These are phyloP conservation scores for Clonostachys rosea DNA, from an alignment of 2,329 filamentous ascomycete genomes.

Conservation along the genomic window DNA sequence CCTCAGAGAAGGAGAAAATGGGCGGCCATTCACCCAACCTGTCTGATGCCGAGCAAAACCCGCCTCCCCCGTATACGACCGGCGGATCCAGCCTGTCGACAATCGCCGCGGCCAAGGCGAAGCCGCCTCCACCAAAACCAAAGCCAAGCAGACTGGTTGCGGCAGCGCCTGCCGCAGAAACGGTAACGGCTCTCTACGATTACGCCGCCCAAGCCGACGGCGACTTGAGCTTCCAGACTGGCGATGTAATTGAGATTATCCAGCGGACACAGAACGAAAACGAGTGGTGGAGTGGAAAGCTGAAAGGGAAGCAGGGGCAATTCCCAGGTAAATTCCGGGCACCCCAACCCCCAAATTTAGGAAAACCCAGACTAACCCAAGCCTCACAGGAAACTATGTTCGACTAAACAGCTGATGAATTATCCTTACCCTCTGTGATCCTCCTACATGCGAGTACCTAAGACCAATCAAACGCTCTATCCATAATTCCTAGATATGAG, in stretches of 20 bases:
- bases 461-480: too few species aligned
- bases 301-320: constrained; percentile 78
- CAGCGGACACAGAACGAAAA: constrained; percentile 83
- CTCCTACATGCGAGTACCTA: too few species aligned
- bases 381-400: constrained; percentile 42
- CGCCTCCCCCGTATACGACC: constrained; percentile 69
- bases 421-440: too few species aligned
- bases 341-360: background rate
- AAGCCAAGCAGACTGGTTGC: constrained; percentile 69
- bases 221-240: constrained; percentile 83
- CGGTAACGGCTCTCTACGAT: constrained; percentile 87
- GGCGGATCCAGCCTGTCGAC: constrained; percentile 37
- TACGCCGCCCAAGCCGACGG: constrained; percentile 94
- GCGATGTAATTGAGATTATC: constrained; percentile 87
- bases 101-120: constrained; percentile 51
- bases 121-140: constrained; percentile 69
- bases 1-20: constrained; percentile 6
- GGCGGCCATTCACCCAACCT: constrained; percentile 7
- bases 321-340: constrained; percentile 72
- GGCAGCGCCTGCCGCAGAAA: constrained; percentile 63
- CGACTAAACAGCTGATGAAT: constrained; percentile 23
- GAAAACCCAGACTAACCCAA: constrained; percentile 12
- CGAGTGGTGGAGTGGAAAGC: constrained; percentile 91
- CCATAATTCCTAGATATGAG: too few species aligned
- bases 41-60: constrained; percentile 36